Base-by-base conservation (phyloP, 2,329 filamentous ascomycete species). In the Penicillium sp. region DNA sequence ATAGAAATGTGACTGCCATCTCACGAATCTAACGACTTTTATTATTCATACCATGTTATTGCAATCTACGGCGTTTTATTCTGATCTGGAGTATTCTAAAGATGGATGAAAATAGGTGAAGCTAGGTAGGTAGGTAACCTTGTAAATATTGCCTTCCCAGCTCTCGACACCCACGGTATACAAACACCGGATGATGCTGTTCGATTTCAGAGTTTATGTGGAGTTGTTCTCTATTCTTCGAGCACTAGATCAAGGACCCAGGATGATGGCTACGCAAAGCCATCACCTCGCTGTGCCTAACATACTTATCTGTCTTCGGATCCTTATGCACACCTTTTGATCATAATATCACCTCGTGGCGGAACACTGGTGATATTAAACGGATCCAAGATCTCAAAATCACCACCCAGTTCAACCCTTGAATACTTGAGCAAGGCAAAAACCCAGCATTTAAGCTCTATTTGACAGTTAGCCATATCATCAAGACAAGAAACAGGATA, bases 1-100 rank as follows among this genome's bases (percentile, higher is more conserved):
- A 57, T 59, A 57, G 47, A 53, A 48, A 43, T 49, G 36, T 50
- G 49, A 50, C 39, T 52, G 45, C 43, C 53, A 53, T 56, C 43
- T 55, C 32, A 54, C 44, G 52, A 57, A 40, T 51, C 29, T 49
- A 50, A 54, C 40, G 50, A 58, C 46, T 46, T 50, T 20, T 28
- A 34, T 34, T 18, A 34, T 34, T 20, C 9, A 34, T 29, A 28
- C 18, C 36, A 31, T 41, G 13, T 27, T 44, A 24, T 46, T 20
- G n/a, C 26, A 24, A n/a, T 46, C 26, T 35, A 24, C n/a, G 4
- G 24, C 24, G 7, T 29, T n/a, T 29, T 6, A n/a, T 20, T 20
- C 18, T 20, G 18, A 20, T 20, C 18, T 20, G 18, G 18, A 3
- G 18, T 20, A 20, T 20, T 20, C 18, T 3, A 20, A 20, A 20